A percentile compares a stretch with the other conserved stretches of the same genome.
phyloP scores from a whole-genome alignment of 768 basidiomycete species.

The Russula olivacea region DNA sequence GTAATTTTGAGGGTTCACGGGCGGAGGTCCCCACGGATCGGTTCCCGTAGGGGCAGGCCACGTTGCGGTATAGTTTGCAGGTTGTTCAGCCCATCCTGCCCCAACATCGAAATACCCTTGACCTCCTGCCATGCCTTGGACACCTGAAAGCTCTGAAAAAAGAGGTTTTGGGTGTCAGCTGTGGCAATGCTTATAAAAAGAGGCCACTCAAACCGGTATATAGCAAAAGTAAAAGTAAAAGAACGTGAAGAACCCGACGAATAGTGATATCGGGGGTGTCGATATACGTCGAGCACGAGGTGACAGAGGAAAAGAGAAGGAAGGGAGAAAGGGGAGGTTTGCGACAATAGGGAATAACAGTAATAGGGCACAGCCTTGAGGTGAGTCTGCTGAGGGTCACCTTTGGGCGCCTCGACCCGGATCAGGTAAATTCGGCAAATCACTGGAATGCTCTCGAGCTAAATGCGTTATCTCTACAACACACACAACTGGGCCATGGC shows the following conservation, averaged over 20 bases:
- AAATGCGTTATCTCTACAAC: neutral
- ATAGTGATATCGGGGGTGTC: neutral
- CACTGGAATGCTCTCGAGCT: slow-evolving; percentile 4
- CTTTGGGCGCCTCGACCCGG: neutral
- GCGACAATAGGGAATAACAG: neutral
- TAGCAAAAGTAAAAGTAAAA: neutral
- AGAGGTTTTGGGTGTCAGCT: slow-evolving; percentile 1
- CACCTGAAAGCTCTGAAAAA: slow-evolving; percentile 9
- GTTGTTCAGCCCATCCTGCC: slow-evolving; percentile 14
- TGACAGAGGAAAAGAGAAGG: slow-evolving; percentile 7
- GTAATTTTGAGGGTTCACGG: slow-evolving; percentile 11
- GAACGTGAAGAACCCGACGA: neutral
- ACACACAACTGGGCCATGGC: neutral
- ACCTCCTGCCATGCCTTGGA: slow-evolving; percentile 15
- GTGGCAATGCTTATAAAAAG: slow-evolving; percentile 7
- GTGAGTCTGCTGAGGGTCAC: neutral
- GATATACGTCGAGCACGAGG: slow-evolving; percentile 5
- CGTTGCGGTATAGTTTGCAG: neutral
- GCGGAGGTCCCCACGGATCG: slow-evolving; percentile 15
- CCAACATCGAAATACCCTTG: neutral
- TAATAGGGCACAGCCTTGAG: slow-evolving; percentile 14
- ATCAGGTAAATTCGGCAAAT: slow-evolving; percentile 2
- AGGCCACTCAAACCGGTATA: neutral
- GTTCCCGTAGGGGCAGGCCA: slow-evolving; percentile 5
- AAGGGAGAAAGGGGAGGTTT: neutral